Evolutionary conservation across 2,329 filamentous ascomycete species (phyloP).

Genomic region (Xylariaceae sp.): DNA sequence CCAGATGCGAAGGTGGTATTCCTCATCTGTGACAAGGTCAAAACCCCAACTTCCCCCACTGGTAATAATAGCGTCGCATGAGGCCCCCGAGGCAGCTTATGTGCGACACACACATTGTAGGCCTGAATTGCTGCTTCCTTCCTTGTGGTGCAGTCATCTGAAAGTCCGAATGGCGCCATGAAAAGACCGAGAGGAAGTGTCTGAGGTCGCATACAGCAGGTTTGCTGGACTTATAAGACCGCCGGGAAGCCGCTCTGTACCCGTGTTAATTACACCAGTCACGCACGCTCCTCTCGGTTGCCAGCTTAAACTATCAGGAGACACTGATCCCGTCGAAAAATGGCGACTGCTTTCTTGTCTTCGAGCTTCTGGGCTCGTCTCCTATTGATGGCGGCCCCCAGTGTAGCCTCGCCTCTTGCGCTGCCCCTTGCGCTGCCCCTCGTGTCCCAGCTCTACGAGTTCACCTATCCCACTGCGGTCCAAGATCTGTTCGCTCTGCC

Average conservation of each 20-base stretch:
- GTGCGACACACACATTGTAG: neutral
- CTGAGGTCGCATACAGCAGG: neutral
- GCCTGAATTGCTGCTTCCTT: neutral
- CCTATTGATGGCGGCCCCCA: slow-evolving; percentile 6
- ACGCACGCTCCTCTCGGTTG: neutral
- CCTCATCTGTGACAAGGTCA: neutral
- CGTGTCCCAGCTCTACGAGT: slow-evolving; percentile 15
- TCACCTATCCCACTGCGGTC: slow-evolving; percentile 16
- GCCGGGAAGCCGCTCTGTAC: neutral
- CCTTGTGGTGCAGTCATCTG: slow-evolving; percentile 5
- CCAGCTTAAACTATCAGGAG: neutral
- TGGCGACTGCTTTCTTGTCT: slow-evolving; percentile 3
- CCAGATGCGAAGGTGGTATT: neutral
- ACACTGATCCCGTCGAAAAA: neutral
- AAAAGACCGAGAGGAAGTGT: neutral
- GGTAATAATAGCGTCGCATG: neutral
- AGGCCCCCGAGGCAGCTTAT: neutral
- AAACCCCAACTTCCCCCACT: neutral
- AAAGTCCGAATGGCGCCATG: neutral
- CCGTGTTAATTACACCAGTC: slow-evolving; percentile 2
- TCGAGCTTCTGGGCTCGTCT: neutral
- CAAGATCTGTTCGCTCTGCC: slow-evolving; percentile 18
- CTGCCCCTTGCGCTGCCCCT: slow-evolving; percentile 3
- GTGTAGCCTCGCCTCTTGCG: slow-evolving; percentile 4
- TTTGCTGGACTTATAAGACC: neutral